A percentile compares a stretch with the other conserved stretches of the same genome.
Evolutionary conservation across 1,284 basidiomycete species (phyloP).

Genomic region (Inonotus obliquus): DNA sequence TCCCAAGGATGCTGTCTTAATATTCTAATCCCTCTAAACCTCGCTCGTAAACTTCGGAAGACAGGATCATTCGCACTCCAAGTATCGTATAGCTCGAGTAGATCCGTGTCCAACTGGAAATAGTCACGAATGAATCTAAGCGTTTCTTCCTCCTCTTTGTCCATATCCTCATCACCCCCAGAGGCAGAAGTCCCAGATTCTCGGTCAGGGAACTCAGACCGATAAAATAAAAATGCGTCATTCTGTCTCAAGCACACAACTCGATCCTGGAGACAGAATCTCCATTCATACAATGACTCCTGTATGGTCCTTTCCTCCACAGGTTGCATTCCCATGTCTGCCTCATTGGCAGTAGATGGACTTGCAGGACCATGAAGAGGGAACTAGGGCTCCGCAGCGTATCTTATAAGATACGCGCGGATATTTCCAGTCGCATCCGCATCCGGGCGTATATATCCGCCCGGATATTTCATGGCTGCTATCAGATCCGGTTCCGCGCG

Average conservation of each 20-base stretch:
- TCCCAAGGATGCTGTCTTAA: constrained; percentile 96
- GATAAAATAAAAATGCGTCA: constrained; percentile 63
- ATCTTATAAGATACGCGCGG: too few relatives aligned
- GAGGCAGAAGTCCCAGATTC: background rate
- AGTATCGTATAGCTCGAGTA: constrained; percentile 69
- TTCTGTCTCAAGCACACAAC: constrained; percentile 82
- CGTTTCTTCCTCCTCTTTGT: constrained; percentile 56
- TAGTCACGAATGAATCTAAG: constrained; percentile 80
- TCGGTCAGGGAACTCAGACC: constrained; percentile 51
- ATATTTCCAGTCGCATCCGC: too few relatives aligned
- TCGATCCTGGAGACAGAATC: constrained; percentile 72
- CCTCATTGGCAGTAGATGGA: constrained; percentile 17
- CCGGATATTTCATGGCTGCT: too few relatives aligned
- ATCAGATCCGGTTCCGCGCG: too few relatives aligned
- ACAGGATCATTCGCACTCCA: constrained; percentile 78
- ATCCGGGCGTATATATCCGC: too few relatives aligned
- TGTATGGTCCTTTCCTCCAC: background rate
- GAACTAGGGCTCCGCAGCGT: too few relatives aligned
- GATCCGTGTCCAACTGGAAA: constrained; percentile 82
- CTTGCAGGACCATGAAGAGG: constrained; percentile 37
- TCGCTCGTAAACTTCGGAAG: constrained; percentile 60
- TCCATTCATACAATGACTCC: constrained; percentile 55
- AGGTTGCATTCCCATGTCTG: background rate
- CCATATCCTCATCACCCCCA: constrained; percentile 12
- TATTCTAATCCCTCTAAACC: constrained; percentile 70